These are phyloP conservation scores for Penicillium olsonii DNA, from an alignment of 2,329 filamentous ascomycete species.

Conservation along the genomic window DNA sequence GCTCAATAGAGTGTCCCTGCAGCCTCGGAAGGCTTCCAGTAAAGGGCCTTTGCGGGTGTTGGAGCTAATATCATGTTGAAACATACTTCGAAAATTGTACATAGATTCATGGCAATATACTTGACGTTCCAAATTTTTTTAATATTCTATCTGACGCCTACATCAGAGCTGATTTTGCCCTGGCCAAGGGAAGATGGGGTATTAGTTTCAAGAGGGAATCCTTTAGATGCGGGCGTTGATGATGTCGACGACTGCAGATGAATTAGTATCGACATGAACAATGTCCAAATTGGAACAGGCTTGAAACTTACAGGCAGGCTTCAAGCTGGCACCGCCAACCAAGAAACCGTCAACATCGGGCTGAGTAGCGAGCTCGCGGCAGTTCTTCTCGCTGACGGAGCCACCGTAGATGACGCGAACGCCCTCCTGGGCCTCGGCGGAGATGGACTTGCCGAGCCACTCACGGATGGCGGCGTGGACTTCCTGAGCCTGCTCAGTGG, in stretches of 20 bases:
- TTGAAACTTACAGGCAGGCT: slow-evolving; percentile 77
- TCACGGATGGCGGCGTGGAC: slow-evolving; percentile 88
- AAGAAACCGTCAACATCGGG: slow-evolving; percentile 97
- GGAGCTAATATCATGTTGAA: slow-evolving; percentile 1
- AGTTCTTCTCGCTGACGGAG: slow-evolving; percentile 98
- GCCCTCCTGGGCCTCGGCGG: slow-evolving; percentile 76
- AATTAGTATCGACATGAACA: slow-evolving; percentile 8
- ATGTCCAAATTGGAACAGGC: neutral
- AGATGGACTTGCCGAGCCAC: slow-evolving; percentile 76
- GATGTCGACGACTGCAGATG: slow-evolving; percentile 61
- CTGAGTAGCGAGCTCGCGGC: slow-evolving; percentile 86
- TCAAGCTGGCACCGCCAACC: slow-evolving; percentile 92
- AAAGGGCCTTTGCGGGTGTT: neutral
- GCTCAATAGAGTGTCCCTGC: too few species aligned
- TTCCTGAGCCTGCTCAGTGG: slow-evolving; percentile 87
- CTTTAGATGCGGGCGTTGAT: slow-evolving; percentile 62
- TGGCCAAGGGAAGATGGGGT: slow-evolving; percentile 12
- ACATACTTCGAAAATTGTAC: slow-evolving; percentile 23
- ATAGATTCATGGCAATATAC: slow-evolving; percentile 30
- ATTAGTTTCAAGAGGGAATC: slow-evolving; percentile 16
- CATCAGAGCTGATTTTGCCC: slow-evolving; percentile 9
- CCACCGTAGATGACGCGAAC: slow-evolving; percentile 96
- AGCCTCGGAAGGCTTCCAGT: too few species aligned
- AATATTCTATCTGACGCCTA: slow-evolving; percentile 10
- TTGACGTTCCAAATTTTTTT: slow-evolving; percentile 24